Conservation (phyloP, 768 basidiomycete genomes). For the Amanita exitialis region DNA sequence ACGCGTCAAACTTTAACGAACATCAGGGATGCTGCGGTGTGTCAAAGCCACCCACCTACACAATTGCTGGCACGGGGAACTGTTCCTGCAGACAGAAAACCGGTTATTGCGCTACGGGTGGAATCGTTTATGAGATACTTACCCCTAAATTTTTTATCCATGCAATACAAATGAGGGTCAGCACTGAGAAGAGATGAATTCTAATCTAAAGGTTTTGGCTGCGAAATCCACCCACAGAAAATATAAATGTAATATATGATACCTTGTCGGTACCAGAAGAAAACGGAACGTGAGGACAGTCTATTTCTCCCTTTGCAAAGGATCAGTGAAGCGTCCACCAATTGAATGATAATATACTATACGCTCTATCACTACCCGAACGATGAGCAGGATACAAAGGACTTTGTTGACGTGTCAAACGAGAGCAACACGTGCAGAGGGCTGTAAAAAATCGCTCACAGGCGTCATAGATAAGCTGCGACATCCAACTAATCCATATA, state of each 20-base stretch:
- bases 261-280: constrained; percentile 1
- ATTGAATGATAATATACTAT: neutral
- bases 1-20: neutral
- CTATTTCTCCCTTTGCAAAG: neutral
- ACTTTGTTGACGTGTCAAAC: neutral
- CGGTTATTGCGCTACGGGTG: neutral
- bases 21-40: neutral
- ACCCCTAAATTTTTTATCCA: neutral
- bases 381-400: neutral
- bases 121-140: neutral
- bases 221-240: neutral
- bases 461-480: neutral
- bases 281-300: neutral
- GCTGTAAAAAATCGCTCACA: neutral
- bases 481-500: neutral
- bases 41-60: neutral
- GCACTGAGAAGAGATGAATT: neutral
- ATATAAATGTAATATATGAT: constrained; percentile 4
- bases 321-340: neutral
- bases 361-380: neutral
- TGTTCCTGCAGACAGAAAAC: neutral
- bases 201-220: neutral
- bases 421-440: neutral
- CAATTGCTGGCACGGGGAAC: neutral
- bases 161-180: neutral